Base-by-base conservation (phyloP, 805 yeast species). In the Cyberlindnera saturnus region DNA sequence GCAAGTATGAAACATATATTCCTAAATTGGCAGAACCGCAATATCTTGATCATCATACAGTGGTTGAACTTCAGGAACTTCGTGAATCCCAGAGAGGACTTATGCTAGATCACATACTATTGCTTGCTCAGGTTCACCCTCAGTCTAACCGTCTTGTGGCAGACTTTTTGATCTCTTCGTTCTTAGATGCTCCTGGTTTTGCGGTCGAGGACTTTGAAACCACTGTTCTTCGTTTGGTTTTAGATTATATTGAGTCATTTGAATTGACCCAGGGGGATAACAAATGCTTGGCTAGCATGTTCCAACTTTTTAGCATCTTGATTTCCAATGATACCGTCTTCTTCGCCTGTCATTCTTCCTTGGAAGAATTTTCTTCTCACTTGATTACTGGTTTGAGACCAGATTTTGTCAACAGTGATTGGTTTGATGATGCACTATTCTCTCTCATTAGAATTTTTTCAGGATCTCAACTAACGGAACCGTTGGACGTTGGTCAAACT, bases 381-480 rank as follows among this genome's bases (percentile, higher is more conserved):
- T 55, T 79, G 28, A 54, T 63, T 11, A 60, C 54, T 2, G 63
- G 65, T 3, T 46, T 78, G 10, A 59, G 51, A 1, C 62, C 69
- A 2, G 69, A 67, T 32, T 55, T 59, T 45, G 63, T 62, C 3
- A 70, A 74, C 46, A 55, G 67, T 23, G 67, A 70, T 14, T 86
- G 86, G 82, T 77, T 79, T 52, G 74, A 82, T 0, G 69, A 74
- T 44, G 77, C 79, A 0, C 57, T 87, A 31, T 60, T 70, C 20
- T 70, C 81, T 4, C 67, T 79, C 37, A 86, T 80, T 43, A 75
- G 73, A 31, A 61, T 81, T 3, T 53, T 85, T 35, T 67, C 80
- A 1, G 73, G 69, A 34, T 65, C 77, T 3, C 70, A 69, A 30
- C 63, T 78, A 5, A 87, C 88, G 0, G 53, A 52, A 2, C 59